These are phyloP conservation scores for Penicillium sp. DNA, from an alignment of 2,329 filamentous ascomycete genomes.

Conservation along the genomic window DNA sequence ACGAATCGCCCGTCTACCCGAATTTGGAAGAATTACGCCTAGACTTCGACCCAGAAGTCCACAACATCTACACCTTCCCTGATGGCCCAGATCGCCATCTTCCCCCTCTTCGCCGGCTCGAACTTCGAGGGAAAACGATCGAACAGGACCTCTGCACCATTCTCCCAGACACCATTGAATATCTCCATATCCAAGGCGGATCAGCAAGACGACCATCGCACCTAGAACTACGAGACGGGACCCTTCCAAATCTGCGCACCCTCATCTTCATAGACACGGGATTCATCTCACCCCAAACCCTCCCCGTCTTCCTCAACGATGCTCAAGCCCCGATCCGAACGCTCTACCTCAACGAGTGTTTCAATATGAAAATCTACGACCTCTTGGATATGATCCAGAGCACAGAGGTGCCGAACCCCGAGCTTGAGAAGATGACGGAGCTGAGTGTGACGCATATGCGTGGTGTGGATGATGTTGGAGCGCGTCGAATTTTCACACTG, in stretches of 20 bases:
- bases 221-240: not conserved
- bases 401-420: not conserved
- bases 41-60: slow-evolving; percentile 27
- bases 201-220: slow-evolving; percentile 9
- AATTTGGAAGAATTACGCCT: slow-evolving; percentile 38
- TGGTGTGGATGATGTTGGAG: slow-evolving; percentile 29
- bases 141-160: slow-evolving; percentile 14
- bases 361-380: slow-evolving; percentile 16
- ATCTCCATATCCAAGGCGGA: slow-evolving; percentile 31
- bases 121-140: slow-evolving; percentile 31
- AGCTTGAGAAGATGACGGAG: slow-evolving; percentile 27
- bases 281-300: slow-evolving; percentile 22
- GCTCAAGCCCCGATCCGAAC: slow-evolving; percentile 25
- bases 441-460: slow-evolving; percentile 31
- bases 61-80: slow-evolving; percentile 18
- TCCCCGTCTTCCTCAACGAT: slow-evolving; percentile 20
- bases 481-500: slow-evolving; percentile 19
- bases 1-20: slow-evolving; percentile 21
- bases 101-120: slow-evolving; percentile 28
- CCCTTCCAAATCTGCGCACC: slow-evolving; percentile 30
- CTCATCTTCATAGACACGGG: slow-evolving; percentile 31
- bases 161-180: slow-evolving; percentile 33
- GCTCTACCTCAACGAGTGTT: slow-evolving; percentile 32
- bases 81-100: slow-evolving; percentile 8
- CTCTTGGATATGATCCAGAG: slow-evolving; percentile 17